A percentile compares a stretch with the other conserved stretches of the same genome.
phyloP scores from a whole-genome alignment of 257 asterid genomes.

The Marsdenia floribunda region DNA sequence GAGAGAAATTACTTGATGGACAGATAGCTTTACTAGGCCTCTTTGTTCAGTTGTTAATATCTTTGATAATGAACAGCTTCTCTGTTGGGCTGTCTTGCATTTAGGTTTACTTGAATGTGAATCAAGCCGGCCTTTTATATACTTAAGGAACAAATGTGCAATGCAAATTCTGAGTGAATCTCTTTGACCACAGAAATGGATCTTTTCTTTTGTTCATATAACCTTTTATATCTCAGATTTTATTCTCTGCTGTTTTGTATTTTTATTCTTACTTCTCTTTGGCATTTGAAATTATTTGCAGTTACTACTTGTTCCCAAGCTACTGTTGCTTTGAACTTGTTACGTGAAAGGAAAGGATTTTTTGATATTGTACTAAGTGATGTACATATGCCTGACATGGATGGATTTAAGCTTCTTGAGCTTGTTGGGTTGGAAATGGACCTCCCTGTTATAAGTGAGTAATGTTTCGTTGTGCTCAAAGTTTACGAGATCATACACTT shows the following conservation, averaged over 20 bases:
- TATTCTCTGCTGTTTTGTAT: constrained; percentile 1
- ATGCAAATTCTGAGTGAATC: not conserved
- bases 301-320: constrained; percentile 78
- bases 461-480: constrained; percentile 13
- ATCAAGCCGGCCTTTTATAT: not conserved
- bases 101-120: not conserved
- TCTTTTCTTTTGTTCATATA: not conserved
- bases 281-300: constrained; percentile 33
- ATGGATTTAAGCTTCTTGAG: constrained; percentile 91
- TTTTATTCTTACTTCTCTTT: not conserved
- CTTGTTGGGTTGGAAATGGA: constrained; percentile 90
- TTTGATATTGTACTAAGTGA: constrained; percentile 83
- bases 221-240: not conserved
- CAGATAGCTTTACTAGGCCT: not conserved
- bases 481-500: not conserved
- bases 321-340: constrained; percentile 52
- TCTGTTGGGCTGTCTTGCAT: not conserved
- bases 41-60: not conserved
- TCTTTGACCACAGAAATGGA: not conserved
- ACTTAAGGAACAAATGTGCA: not conserved
- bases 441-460: constrained; percentile 94
- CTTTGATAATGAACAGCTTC: not conserved
- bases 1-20: not conserved
- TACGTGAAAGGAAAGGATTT: constrained; percentile 71
- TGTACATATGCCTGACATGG: constrained; percentile 98